phyloP scores from a whole-genome alignment of 768 basidiomycete genomes.

The Kwoniella newhampshirensis region DNA sequence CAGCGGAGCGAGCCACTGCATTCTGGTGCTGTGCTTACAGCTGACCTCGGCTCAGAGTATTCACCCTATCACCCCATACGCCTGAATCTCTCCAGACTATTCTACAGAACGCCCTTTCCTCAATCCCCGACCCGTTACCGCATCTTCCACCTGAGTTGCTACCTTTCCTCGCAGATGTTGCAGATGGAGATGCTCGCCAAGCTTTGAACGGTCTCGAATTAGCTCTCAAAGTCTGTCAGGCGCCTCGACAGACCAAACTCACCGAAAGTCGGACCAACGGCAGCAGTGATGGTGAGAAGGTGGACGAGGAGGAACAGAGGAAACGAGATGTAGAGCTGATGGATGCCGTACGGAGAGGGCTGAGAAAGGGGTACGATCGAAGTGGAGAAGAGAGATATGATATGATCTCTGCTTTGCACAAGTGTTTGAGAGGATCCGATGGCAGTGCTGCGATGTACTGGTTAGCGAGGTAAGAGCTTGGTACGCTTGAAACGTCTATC shows the following conservation, averaged over 20 bases:
- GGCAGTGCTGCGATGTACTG: conserved; percentile 80
- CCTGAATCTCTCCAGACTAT: conserved; percentile 64
- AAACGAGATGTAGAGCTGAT: conserved; percentile 60
- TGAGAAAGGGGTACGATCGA: conserved; percentile 73
- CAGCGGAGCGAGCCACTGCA: not conserved
- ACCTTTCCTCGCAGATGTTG: conserved; percentile 50
- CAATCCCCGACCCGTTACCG: conserved; percentile 49
- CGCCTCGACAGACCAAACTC: conserved; percentile 22
- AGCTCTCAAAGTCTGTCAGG: conserved; percentile 56
- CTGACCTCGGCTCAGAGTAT: conserved; percentile 59
- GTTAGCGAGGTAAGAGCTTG: conserved; percentile 61
- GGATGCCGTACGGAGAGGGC: conserved; percentile 53
- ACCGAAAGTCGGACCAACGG: conserved; percentile 2
- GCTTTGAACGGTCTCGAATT: conserved; percentile 77
- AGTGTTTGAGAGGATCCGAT: conserved; percentile 74
- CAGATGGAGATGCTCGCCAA: conserved; percentile 70
- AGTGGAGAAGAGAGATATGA: conserved; percentile 75
- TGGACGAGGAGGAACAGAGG: conserved; percentile 21
- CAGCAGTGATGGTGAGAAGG: not conserved
- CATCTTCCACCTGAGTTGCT: conserved; percentile 44
- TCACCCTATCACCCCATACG: conserved; percentile 68
- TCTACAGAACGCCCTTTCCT: conserved; percentile 59
- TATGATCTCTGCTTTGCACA: conserved; percentile 81
- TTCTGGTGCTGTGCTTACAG: not conserved
- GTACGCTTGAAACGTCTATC: not conserved